A percentile compares a stretch with the other conserved stretches of the same genome.
These are phyloP conservation scores for Blastomyces silverae DNA, from an alignment of 2,329 filamentous ascomycete species.

Conservation along the genomic window DNA sequence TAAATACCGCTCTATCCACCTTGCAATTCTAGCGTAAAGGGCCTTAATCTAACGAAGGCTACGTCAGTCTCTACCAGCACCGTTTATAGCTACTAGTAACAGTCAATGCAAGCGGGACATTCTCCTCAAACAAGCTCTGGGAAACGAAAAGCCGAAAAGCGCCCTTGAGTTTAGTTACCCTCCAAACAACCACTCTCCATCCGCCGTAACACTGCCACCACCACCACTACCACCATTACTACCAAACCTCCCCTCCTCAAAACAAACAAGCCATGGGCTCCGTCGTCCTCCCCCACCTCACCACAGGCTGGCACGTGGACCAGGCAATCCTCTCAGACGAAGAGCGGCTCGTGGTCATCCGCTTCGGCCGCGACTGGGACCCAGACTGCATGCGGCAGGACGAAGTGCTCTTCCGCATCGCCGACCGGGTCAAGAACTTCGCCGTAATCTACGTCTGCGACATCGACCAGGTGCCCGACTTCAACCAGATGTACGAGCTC, in stretches of 20 bases:
- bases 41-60: not conserved
- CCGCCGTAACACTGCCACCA: not conserved
- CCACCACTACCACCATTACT: not conserved
- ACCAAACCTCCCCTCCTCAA: too few species aligned
- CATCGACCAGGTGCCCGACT: conserved; percentile 77
- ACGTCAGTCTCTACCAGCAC: not conserved
- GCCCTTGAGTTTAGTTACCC: too few species aligned
- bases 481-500: conserved; percentile 91
- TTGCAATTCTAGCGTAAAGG: not conserved
- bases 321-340: conserved; percentile 89
- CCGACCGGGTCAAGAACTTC: conserved; percentile 75
- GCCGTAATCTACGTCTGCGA: conserved; percentile 83
- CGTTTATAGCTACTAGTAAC: not conserved
- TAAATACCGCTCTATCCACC: not conserved
- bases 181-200: not conserved
- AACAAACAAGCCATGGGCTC: conserved; percentile 56
- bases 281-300: conserved; percentile 83
- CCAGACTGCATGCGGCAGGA: conserved; percentile 76
- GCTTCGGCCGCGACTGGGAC: conserved; percentile 83
- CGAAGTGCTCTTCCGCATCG: conserved; percentile 90
- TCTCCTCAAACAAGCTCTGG: too few species aligned
- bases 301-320: conserved; percentile 95
- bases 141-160: not conserved
- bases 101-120: not conserved
- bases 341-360: conserved; percentile 85